Evolutionary conservation across 2,329 filamentous ascomycete genomes (phyloP), one percentile per base, ranked within the genome.

Genomic region (Hypoxylon sp.): DNA sequence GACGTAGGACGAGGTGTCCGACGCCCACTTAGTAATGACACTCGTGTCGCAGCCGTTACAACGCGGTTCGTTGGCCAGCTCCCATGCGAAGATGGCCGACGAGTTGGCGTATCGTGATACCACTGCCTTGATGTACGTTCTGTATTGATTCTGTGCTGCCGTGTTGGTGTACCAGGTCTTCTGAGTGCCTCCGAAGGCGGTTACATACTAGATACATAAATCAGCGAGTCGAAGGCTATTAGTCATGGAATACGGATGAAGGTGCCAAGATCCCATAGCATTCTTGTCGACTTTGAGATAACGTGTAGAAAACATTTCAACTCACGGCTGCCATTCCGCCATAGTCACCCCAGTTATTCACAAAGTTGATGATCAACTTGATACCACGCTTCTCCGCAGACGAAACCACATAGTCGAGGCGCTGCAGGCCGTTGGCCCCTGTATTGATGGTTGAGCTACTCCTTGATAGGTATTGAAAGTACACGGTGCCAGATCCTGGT

Each of bases 311-410:
- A 31, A 39, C 0, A 13, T 48, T 35, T 26, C 4, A 4, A 74
- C 74, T 73, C 47, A 76, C 75, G 54, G 87, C 87, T 13, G 82
- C 81, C 75, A 91, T 91, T 33, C 90, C 90, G 17, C 89, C 90
- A 33, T 90, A 91, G 74, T 92, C 90, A 50, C 82, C 82, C 89
- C 90, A 92, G 79, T 92, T 88, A 80, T 92, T 92, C 61, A 91
- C 87, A 47, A 91, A 88, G 71, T 88, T 86, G 74, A 90, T 85
- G 67, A 92, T 89, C 4, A 91, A 80, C 76, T 90, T 90, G 71
- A 92, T 82, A 3, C 86, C 86, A 59, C 86, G 82, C 60, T 82
- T 81, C 76, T 90, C 88, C 4, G 89, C 89, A 0, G 86, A 81
- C 42, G 83, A 76, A 59, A 92, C 88, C 1, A 91, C 88, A 59